Evolutionary conservation across 768 basidiomycete species (phyloP), one percentile per base, ranked within the genome.

Genomic region (Psilocybe sp.): DNA sequence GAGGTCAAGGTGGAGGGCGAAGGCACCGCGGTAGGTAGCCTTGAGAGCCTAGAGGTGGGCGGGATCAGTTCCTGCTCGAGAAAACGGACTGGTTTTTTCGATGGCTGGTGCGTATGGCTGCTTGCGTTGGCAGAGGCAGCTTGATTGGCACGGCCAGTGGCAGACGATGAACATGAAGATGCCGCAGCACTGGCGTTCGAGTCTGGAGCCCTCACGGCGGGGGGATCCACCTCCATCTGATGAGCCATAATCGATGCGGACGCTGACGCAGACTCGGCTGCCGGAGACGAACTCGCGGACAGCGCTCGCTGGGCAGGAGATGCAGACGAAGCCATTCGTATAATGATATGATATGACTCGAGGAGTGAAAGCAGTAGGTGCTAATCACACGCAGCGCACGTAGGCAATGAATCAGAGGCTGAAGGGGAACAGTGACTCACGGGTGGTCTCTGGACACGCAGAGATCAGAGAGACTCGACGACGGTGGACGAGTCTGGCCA

Each of bases 1-100:
- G 50, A 52, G 47, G 59, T 50, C 35, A 63, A 58, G 51, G 52
- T 36, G 13, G 36, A 52, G 55, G 61, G 55, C 53, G 61, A 69
- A 76, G 73, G 74, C 78, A 79, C 76, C 67, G 69, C 60, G 53
- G 48, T 35, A 7, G 69, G 73, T 66, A 68, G 75, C 81, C 80
- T 75, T 68, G 69, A 60, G 46, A 50, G 62, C 77, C 83, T 85
- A 76, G 67, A 76, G 77, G 71, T 70, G 66, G 66, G 65, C 60
- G 68, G 69, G 65, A 78, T 82, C 65, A 86, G 84, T 69, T 73
- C 68, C 66, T 69, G 63, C 59, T 78, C 70, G 64, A 70, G 55
- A 66, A 59, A 57, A 28, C 23, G 23, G 23, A 52, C 60, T 55
- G 58, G 50, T 51, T 61, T 47, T 51, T 52, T 53, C 52, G 51